Evolutionary conservation across 345 rosid species (phyloP).

Genomic region (Passiflora organensis): DNA sequence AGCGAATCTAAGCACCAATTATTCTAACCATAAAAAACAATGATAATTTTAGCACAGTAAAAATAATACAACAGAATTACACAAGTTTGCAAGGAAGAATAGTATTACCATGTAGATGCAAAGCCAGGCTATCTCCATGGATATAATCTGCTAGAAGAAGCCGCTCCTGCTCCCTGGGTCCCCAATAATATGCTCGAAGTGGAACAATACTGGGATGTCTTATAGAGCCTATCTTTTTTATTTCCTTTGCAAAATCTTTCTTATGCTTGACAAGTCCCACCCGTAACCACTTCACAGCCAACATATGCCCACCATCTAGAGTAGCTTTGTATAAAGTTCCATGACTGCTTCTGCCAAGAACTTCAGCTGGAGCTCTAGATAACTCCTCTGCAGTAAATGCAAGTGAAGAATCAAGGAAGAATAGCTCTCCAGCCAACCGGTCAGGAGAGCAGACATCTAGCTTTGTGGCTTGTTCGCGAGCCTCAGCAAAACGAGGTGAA

Average conservation of each 20-base stretch:
- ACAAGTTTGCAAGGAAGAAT: neutral
- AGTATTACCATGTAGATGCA: constrained; percentile 83
- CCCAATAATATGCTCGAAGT: constrained; percentile 90
- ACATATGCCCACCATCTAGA: constrained; percentile 67
- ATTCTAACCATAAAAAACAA: neutral
- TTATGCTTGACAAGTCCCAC: constrained; percentile 87
- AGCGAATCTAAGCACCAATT: too few relatives aligned
- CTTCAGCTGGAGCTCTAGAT: constrained; percentile 98
- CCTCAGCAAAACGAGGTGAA: constrained; percentile 63
- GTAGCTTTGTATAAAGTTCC: constrained; percentile 94
- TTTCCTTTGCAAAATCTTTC: constrained; percentile 89
- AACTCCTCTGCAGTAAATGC: constrained; percentile 83
- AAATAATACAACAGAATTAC: neutral
- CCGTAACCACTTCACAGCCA: constrained; percentile 93
- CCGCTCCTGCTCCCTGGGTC: constrained; percentile 91
- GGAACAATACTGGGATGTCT: constrained; percentile 71
- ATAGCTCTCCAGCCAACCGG: constrained; percentile 86
- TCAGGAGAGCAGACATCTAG: constrained; percentile 92
- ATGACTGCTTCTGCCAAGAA: constrained; percentile 96
- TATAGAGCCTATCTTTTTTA: constrained; percentile 69
- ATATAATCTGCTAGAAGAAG: constrained; percentile 81
- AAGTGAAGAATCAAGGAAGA: constrained; percentile 67
- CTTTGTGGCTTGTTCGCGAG: constrained; percentile 56
- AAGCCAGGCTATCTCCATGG: constrained; percentile 85
- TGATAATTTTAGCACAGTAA: neutral